These are phyloP conservation scores for Chrysochromulina tobinii DNA, from an alignment of 78 protist genomes.

Conservation along the genomic window DNA sequence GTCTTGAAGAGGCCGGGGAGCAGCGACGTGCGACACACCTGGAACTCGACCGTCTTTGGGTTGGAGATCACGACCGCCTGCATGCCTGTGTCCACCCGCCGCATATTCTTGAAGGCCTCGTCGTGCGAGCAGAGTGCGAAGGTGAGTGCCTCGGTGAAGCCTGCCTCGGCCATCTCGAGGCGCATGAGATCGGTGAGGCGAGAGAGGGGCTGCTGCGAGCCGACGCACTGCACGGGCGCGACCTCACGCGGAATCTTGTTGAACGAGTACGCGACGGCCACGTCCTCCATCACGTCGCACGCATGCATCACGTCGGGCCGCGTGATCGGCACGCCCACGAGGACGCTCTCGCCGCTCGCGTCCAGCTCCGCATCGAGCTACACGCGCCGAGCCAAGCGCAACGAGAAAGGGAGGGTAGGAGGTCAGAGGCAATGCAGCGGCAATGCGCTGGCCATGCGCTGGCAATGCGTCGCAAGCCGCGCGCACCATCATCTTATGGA, in stretches of 20 bases:
- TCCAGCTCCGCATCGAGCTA: not conserved
- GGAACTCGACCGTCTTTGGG: conserved; percentile 80
- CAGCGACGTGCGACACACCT: conserved; percentile 75
- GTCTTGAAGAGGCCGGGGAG: conserved; percentile 91
- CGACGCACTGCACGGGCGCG: conserved; percentile 41
- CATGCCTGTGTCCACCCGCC: conserved; percentile 48
- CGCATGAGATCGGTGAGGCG: conserved; percentile 80
- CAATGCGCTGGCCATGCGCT: too few relatives aligned
- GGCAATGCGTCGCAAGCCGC: not conserved
- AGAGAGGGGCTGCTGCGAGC: conserved; percentile 78
- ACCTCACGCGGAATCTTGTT: conserved; percentile 67
- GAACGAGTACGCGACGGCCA: conserved; percentile 96
- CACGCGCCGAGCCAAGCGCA: too few relatives aligned
- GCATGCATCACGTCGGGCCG: conserved; percentile 94
- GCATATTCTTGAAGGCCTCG: conserved; percentile 67
- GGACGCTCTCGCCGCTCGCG: not conserved
- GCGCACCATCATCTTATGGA: not conserved
- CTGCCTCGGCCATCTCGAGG: conserved; percentile 67
- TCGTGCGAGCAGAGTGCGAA: conserved; percentile 70
- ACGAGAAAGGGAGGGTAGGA: too few relatives aligned
- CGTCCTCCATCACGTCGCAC: conserved; percentile 98
- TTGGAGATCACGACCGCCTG: conserved; percentile 61
- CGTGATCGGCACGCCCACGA: conserved; percentile 70
- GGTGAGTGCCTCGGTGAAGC: conserved; percentile 83
- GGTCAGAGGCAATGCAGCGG: too few relatives aligned